Evolutionary conservation across 148 eudicot genomes (phyloP).

Genomic region (Arbutus unedo): DNA sequence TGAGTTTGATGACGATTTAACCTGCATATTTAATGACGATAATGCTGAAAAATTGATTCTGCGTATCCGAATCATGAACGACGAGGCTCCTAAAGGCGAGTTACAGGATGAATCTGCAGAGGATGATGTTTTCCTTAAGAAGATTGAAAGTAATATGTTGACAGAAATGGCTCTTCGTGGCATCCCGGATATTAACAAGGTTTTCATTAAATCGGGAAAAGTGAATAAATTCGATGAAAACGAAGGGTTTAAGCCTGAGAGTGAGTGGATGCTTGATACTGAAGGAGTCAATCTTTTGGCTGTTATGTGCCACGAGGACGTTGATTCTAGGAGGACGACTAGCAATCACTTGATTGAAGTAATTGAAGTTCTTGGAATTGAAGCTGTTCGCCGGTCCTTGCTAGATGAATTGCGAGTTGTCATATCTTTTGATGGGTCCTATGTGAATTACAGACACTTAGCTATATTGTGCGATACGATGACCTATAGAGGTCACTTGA

Average conservation of each 20-base stretch:
- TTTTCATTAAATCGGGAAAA: slow-evolving; percentile 80
- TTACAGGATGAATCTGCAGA: slow-evolving; percentile 83
- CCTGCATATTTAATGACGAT: slow-evolving; percentile 92
- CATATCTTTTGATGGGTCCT: slow-evolving; percentile 95
- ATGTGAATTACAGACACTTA: slow-evolving; percentile 91
- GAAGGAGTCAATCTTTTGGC: slow-evolving; percentile 98
- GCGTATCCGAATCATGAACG: slow-evolving; percentile 95
- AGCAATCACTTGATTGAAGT: slow-evolving; percentile 98
- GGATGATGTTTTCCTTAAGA: slow-evolving; percentile 95
- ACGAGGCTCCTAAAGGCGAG: slow-evolving; percentile 92
- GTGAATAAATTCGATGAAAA: slow-evolving; percentile 75
- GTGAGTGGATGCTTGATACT: slow-evolving; percentile 98
- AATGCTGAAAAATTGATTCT: slow-evolving; percentile 95
- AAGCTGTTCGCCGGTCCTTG: slow-evolving; percentile 90
- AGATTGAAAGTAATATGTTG: slow-evolving; percentile 92
- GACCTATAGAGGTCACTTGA: slow-evolving; percentile 98
- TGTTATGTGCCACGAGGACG: slow-evolving; percentile 92
- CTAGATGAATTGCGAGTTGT: slow-evolving; percentile 94
- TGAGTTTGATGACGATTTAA: slow-evolving; percentile 88
- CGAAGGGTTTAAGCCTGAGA: slow-evolving; percentile 76
- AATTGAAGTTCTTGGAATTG: slow-evolving; percentile 95
- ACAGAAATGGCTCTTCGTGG: slow-evolving; percentile 99
- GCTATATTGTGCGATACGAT: slow-evolving; percentile 97
- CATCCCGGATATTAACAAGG: slow-evolving; percentile 91
- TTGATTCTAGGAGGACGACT: slow-evolving; percentile 82